Conservation (phyloP, 306 rosid genomes). For the Prunus salicina region DNA sequence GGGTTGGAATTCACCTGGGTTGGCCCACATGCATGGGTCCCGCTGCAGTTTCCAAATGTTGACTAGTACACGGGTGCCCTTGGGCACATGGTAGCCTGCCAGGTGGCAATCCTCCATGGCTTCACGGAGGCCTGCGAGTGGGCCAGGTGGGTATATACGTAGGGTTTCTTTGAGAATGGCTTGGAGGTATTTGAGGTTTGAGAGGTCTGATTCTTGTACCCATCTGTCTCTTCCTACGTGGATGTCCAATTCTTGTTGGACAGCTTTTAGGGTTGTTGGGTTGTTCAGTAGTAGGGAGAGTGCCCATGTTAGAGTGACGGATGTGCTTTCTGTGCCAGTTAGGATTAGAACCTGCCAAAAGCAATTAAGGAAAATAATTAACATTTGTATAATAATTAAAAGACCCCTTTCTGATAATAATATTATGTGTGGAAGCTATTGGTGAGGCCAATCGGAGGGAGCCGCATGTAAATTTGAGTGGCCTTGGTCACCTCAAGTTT, state of each 20-base stretch:
- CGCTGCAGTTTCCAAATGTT: slow-evolving; percentile 38
- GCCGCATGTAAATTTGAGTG: too few relatives aligned
- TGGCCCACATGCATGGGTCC: slow-evolving; percentile 29
- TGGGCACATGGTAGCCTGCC: slow-evolving; percentile 7
- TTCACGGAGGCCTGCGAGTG: slow-evolving; percentile 32
- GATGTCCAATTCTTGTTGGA: slow-evolving; percentile 32
- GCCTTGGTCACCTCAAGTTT: too few relatives aligned
- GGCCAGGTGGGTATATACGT: slow-evolving; percentile 31
- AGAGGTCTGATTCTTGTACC: slow-evolving; percentile 38
- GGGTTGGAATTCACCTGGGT: slow-evolving; percentile 28
- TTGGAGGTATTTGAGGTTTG: slow-evolving; percentile 25
- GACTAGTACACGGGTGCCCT: slow-evolving; percentile 32
- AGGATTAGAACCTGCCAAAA: slow-evolving; percentile 17
- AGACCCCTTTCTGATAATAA: too few relatives aligned
- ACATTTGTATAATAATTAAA: background rate
- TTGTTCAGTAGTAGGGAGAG: slow-evolving; percentile 28
- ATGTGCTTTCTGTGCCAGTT: slow-evolving; percentile 31
- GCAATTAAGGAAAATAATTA: background rate
- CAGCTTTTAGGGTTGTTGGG: slow-evolving; percentile 21
- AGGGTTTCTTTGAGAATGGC: slow-evolving; percentile 36
- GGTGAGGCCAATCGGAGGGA: too few relatives aligned
- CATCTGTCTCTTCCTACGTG: slow-evolving; percentile 27
- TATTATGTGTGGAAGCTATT: too few relatives aligned
- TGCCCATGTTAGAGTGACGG: slow-evolving; percentile 28
- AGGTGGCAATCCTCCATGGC: slow-evolving; percentile 39